A percentile compares a stretch with the other conserved stretches of the same genome.
These are phyloP conservation scores for Trametes elegans DNA, from an alignment of 768 basidiomycete species.

Conservation along the genomic window DNA sequence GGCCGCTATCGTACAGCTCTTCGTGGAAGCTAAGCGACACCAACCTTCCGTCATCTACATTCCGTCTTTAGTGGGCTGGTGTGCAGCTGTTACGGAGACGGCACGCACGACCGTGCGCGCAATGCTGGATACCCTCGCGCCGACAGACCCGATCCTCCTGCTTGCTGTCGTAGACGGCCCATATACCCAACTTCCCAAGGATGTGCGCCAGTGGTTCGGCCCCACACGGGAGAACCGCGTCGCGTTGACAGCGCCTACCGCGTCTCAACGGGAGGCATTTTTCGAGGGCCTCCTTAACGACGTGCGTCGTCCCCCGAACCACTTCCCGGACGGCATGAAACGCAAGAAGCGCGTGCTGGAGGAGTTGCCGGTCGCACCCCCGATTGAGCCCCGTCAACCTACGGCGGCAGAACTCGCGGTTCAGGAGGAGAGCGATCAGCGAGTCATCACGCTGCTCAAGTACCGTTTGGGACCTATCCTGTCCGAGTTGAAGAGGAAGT, in stretches of 20 bases:
- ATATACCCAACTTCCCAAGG: conserved; percentile 66
- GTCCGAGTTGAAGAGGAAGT: conserved; percentile 87
- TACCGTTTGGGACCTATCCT: conserved; percentile 90
- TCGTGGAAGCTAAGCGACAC: conserved; percentile 95
- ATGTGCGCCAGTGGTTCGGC: conserved; percentile 93
- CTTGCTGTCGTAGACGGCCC: conserved; percentile 85
- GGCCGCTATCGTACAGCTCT: conserved; percentile 91
- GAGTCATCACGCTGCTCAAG: conserved; percentile 76
- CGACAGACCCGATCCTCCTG: conserved; percentile 91
- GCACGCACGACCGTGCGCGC: conserved; percentile 82
- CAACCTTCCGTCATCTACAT: conserved; percentile 96
- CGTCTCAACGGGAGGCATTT: conserved; percentile 64
- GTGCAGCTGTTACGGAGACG: conserved; percentile 78
- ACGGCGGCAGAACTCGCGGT: conserved; percentile 77
- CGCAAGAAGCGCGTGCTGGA: conserved; percentile 84
- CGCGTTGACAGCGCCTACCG: conserved; percentile 50
- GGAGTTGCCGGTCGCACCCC: conserved; percentile 84
- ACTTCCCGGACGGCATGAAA: conserved; percentile 87
- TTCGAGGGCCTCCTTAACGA: conserved; percentile 73
- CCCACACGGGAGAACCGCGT: conserved; percentile 71
- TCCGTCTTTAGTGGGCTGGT: conserved; percentile 86
- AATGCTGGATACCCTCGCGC: conserved; percentile 87
- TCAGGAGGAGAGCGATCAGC: conserved; percentile 81
- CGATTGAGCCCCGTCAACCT: conserved; percentile 80
- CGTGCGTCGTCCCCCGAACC: conserved; percentile 71